phyloP scores from a whole-genome alignment of 352 stramenopile species.

The Phytopythium boreale region DNA sequence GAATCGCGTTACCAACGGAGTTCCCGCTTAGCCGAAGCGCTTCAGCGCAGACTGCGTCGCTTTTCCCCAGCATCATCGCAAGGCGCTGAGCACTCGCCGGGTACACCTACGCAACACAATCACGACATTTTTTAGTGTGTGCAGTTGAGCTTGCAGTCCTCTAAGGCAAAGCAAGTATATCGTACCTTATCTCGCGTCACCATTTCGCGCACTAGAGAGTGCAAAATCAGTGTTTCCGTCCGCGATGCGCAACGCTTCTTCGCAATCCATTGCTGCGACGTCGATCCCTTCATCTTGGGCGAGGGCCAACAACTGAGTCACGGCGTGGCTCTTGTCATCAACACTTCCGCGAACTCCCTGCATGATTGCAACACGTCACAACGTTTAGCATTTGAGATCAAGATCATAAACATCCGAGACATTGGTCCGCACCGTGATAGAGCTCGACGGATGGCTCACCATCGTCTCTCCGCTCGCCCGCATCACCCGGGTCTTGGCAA shows the following conservation, averaged over 20 bases:
- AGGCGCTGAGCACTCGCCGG: slow-evolving; percentile 44
- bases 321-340: background rate
- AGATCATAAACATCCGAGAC: background rate
- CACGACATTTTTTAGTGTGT: background rate
- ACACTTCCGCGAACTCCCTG: background rate
- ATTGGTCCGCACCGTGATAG: background rate
- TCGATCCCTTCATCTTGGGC: slow-evolving; percentile 28
- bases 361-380: background rate
- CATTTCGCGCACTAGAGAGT: slow-evolving; percentile 16
- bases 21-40: slow-evolving; percentile 49
- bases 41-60: slow-evolving; percentile 50
- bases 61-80: slow-evolving; percentile 41
- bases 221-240: slow-evolving; percentile 26
- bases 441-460: background rate
- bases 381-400: background rate
- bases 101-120: slow-evolving; percentile 16
- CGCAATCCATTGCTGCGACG: slow-evolving; percentile 27
- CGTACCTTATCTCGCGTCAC: slow-evolving; percentile 14
- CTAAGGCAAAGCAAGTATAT: background rate
- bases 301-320: slow-evolving; percentile 15
- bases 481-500: slow-evolving; percentile 33
- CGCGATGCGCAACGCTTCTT: slow-evolving; percentile 35
- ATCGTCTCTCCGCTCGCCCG: slow-evolving; percentile 21
- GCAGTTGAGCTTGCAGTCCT: no score
- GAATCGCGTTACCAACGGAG: slow-evolving; percentile 47